Conservation (phyloP, 2,329 filamentous ascomycete species). For the Colletotrichum sp. region DNA sequence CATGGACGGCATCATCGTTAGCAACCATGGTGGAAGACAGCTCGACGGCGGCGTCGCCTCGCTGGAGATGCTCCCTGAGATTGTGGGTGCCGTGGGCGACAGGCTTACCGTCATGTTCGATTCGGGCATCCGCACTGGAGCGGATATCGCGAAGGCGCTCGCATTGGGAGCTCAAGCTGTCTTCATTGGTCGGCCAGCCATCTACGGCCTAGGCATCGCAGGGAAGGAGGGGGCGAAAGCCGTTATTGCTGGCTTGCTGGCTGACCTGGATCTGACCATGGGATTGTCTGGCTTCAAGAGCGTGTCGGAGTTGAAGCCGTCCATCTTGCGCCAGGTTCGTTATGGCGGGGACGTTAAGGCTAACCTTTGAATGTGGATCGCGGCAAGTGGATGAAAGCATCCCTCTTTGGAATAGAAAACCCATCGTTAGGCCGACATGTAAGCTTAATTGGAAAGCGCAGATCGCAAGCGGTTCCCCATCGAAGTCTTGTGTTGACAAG, state of each 20-base stretch:
- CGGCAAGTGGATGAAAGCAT: neutral
- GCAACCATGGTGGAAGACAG: constrained; percentile 63
- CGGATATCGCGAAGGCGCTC: constrained; percentile 64
- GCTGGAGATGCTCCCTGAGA: constrained; percentile 61
- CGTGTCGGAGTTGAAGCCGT: constrained; percentile 39
- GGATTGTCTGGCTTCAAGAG: constrained; percentile 55
- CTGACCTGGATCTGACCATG: constrained; percentile 61
- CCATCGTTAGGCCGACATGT: neutral
- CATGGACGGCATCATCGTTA: constrained; percentile 64
- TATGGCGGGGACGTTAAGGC: constrained; percentile 38
- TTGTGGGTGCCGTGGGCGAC: constrained; percentile 64
- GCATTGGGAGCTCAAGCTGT: constrained; percentile 62
- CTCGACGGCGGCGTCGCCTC: constrained; percentile 52
- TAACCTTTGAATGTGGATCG: constrained; percentile 27
- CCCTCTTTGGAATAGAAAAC: neutral
- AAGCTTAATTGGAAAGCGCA: neutral
- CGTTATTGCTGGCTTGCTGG: constrained; percentile 54
- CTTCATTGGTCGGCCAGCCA: constrained; percentile 57
- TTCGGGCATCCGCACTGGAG: constrained; percentile 61
- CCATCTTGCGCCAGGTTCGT: constrained; percentile 35
- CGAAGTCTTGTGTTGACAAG: neutral
- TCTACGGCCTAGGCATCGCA: constrained; percentile 47
- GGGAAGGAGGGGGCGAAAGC: constrained; percentile 60
- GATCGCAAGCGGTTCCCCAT: neutral
- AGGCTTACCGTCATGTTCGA: constrained; percentile 68